These are phyloP conservation scores for Taphrina wiesneri DNA, from an alignment of 1,139 yeast species.

Conservation along the genomic window DNA sequence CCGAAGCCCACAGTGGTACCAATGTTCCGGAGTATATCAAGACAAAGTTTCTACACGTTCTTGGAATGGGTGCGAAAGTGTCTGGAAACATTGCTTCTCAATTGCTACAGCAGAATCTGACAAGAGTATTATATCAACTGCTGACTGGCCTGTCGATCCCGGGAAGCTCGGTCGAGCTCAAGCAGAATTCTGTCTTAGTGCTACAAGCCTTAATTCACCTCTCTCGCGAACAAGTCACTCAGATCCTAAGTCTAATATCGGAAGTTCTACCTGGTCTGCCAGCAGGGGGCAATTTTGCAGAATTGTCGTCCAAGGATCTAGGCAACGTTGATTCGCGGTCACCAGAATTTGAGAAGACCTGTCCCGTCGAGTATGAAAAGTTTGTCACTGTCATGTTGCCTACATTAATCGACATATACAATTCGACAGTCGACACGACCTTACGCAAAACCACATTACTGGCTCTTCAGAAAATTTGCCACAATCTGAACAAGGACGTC, in stretches of 20 bases:
- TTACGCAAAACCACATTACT: constrained; percentile 64
- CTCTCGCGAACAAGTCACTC: constrained; percentile 64
- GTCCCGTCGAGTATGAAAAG: constrained; percentile 42
- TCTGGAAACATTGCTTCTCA: constrained; percentile 43
- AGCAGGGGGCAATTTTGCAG: constrained; percentile 50
- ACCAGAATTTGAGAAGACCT: constrained; percentile 36
- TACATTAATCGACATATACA: constrained; percentile 67
- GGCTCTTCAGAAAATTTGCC: constrained; percentile 57
- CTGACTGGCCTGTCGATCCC: constrained; percentile 45
- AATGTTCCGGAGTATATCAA: constrained; percentile 37
- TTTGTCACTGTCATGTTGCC: constrained; percentile 60
- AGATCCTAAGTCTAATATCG: constrained; percentile 60
- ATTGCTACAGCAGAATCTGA: constrained; percentile 43
- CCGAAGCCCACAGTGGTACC: constrained; percentile 34
- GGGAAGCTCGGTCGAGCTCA: constrained; percentile 38
- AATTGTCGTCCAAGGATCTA: constrained; percentile 37
- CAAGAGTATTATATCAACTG: constrained; percentile 45
- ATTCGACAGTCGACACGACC: constrained; percentile 70
- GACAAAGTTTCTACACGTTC: constrained; percentile 44
- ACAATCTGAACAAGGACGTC: constrained; percentile 43
- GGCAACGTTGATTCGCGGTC: background rate
- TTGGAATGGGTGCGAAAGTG: constrained; percentile 52
- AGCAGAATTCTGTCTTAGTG: constrained; percentile 47
- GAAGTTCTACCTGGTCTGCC: constrained; percentile 51
- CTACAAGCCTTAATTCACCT: constrained; percentile 74